phyloP scores from a whole-genome alignment of 2,329 filamentous ascomycete species.

The Juglanconis sp. region DNA sequence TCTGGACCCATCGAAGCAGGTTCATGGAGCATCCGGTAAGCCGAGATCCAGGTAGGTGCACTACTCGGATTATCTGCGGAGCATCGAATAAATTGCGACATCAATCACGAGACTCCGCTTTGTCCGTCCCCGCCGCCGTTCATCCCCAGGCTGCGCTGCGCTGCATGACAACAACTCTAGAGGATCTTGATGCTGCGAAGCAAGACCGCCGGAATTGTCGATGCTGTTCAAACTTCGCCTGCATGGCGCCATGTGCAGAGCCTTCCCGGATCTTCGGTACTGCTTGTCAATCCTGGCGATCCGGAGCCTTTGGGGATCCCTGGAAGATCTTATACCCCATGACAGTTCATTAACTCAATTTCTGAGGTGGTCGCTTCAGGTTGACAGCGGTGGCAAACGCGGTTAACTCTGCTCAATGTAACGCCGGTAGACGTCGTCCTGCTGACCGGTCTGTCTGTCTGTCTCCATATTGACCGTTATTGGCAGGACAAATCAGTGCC shows the following conservation, averaged over 20 bases:
- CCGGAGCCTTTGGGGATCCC: neutral
- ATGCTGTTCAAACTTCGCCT: too few relatives aligned
- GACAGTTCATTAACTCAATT: neutral
- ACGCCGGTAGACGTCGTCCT: neutral
- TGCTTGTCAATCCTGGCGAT: neutral
- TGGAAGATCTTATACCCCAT: neutral
- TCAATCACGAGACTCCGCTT: neutral
- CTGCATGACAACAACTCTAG: too few relatives aligned
- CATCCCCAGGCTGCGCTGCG: too few relatives aligned
- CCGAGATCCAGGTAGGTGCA: neutral
- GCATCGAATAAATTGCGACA: neutral
- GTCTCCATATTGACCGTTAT: neutral
- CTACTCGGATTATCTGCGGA: neutral
- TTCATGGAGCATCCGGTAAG: neutral
- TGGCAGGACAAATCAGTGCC: too few relatives aligned
- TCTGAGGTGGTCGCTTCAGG: neutral
- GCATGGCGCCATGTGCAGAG: too few relatives aligned
- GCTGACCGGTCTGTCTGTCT: neutral
- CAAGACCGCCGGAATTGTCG: too few relatives aligned
- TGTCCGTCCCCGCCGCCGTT: too few relatives aligned
- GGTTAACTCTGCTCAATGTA: neutral
- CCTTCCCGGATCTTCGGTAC: too few relatives aligned
- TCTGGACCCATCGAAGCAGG: neutral
- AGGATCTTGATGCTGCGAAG: too few relatives aligned
- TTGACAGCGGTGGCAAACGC: neutral